Evolutionary conservation across 148 eudicot genomes (phyloP), one percentile per base, ranked within the genome.

Genomic region (Pharnaceum exiguum): DNA sequence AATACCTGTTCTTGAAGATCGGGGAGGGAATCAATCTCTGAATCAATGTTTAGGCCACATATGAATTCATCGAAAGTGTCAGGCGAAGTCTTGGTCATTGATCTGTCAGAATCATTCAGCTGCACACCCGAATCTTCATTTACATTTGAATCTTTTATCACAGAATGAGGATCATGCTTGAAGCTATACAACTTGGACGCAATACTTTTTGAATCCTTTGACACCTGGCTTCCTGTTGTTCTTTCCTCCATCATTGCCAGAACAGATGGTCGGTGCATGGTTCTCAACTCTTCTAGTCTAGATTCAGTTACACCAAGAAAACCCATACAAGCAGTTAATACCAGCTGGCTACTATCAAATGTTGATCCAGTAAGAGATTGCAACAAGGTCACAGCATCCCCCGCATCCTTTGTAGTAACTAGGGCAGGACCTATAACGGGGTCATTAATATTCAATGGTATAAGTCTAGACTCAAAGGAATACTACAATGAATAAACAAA

Each of bases 291-390:
- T 62, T 82, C 75, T 58, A 91, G 63, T 73, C 71, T 79, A 52
- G 68, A 82, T 74, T 87, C 90, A 28, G 80, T 87, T 27, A 91
- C 80, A 63, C 65, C 45, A 55, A 70, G 71, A 70, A 78, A 91
- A 65, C 97, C 89, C 85, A 91, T 84, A 72, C 90, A 91, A 60
- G 97, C 97, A 73, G 94, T 87, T 54, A 91, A 66, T 51, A 91
- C 96, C 54, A 91, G 97, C 60, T 91, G 95, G 73, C 97, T 87
- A 75, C 97, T 87, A 71, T 91, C 97, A 77, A 91, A 91, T 39
- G 96, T 91, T 51, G 96, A 91, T 50, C 93, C 89, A 44, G 85
- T 62, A 36, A 91, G 82, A 31, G 96, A 77, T 65, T 91, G 97
- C 40, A 91, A 60, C 70, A 82, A 77, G 22, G 82, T 78, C 55